Base-by-base conservation (phyloP, 140 eudicot genomes). In the Ambrosia hybrid region DNA sequence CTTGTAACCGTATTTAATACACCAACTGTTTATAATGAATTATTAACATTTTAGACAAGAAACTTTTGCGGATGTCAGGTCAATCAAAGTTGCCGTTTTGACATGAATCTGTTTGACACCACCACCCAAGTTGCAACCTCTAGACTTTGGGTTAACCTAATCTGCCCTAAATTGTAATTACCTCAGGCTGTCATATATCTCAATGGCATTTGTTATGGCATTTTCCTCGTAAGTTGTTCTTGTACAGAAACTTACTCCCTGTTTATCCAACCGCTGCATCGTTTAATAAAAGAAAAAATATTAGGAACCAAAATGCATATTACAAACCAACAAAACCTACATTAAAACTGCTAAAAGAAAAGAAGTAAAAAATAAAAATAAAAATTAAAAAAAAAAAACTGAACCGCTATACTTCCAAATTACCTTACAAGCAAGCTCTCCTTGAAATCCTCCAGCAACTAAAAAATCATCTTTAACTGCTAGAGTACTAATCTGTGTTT, bases 371-470 rank as follows among this genome's bases (percentile, higher is more conserved):
- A 21, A n/a, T n/a, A n/a, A n/a, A n/a, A n/a, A n/a, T n/a, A n/a
- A n/a, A n/a, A n/a, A n/a, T n/a, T n/a, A 30, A 30, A 30, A 30
- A 30, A 13, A 51, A 36, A 64, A 34, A 51, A 9, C 1, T 5
- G 13, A 5, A 68, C 14, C 63, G 13, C 13, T 45, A 46, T 56
- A 26, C 53, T 33, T 33, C 45, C 38, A 4, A 51, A 52, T 56
- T 62, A 94, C 99, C 97, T 94, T 94, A 67, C 97, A 94, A 58
- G 86, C 79, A 48, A 94, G 86, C 83, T 94, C 99, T 57, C 99
- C 99, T 68, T 94, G 96, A 60, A 94, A 90, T 9, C 99, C 99
- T 15, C 99, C 99, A 7, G 97, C 99, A 79, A 94, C 91, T 56
- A 94, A 63, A 43, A 94, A 82, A 37, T 81, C 82, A 63, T 94